A percentile compares a stretch with the other conserved stretches of the same genome.
Evolutionary conservation across 768 basidiomycete genomes (phyloP).

Genomic region (Amanita muscaria): DNA sequence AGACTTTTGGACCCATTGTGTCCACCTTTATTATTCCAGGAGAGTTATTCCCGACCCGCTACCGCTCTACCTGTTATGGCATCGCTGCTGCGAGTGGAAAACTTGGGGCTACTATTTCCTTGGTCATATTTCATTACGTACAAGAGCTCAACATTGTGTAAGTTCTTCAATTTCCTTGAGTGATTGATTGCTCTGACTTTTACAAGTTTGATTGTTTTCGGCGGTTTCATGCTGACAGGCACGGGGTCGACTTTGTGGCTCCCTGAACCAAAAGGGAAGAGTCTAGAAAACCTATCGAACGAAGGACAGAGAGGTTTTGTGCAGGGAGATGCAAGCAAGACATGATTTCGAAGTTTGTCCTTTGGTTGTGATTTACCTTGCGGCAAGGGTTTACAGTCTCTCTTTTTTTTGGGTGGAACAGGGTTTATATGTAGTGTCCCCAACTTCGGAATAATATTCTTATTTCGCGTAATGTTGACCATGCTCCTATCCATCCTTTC

Average conservation of each 20-base stretch:
- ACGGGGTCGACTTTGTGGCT: constrained; percentile 73
- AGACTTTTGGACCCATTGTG: constrained; percentile 78
- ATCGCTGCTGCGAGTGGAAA: constrained; percentile 81
- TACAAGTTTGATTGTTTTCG: constrained; percentile 65
- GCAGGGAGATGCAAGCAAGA: constrained; percentile 12
- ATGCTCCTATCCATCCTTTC: too few species aligned
- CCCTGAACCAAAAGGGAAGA: constrained; percentile 64
- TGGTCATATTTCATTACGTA: constrained; percentile 65
- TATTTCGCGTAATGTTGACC: too few species aligned
- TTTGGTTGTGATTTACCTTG: too few species aligned
- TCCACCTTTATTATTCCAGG: constrained; percentile 79
- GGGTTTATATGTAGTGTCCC: too few species aligned
- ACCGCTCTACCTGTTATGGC: constrained; percentile 79
- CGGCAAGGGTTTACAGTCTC: too few species aligned
- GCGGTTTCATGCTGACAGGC: constrained; percentile 81
- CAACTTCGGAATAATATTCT: too few species aligned
- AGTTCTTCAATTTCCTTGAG: too few species aligned
- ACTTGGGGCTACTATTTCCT: constrained; percentile 72
- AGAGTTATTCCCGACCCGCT: constrained; percentile 83
- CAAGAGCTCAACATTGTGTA: constrained; percentile 69
- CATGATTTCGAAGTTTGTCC: too few species aligned
- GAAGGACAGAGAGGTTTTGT: constrained; percentile 62
- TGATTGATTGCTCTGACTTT: background rate
- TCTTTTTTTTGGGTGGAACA: too few species aligned
- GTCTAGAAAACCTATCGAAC: constrained; percentile 67